phyloP scores from a whole-genome alignment of 352 stramenopile genomes.

The Pythium aquatile region DNA sequence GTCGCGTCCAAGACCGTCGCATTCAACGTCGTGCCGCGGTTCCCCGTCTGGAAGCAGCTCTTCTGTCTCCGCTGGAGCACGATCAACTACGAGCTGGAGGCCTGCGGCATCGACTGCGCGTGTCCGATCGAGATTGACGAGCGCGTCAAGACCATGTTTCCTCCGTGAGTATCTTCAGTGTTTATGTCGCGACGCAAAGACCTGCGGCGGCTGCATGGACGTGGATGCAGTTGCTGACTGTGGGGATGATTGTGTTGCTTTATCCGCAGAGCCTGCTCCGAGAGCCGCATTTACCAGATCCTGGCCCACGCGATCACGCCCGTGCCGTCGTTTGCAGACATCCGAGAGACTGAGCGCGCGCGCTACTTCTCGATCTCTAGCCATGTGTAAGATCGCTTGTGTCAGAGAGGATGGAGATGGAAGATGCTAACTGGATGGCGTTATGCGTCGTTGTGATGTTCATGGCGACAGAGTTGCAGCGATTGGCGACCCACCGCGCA shows the following conservation, averaged over 20 bases:
- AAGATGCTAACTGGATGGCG: background rate
- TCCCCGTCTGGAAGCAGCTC: conserved; percentile 60
- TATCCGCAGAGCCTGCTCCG: conserved; percentile 36
- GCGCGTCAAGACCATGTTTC: conserved; percentile 41
- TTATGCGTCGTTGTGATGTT: background rate
- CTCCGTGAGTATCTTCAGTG: conserved; percentile 32
- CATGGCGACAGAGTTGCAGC: conserved; percentile 17
- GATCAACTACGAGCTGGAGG: conserved; percentile 56
- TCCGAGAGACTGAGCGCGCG: conserved; percentile 42
- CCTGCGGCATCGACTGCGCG: conserved; percentile 25
- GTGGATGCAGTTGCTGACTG: background rate
- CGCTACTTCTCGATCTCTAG: conserved; percentile 39
- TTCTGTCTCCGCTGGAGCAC: conserved; percentile 57
- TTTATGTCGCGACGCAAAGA: conserved; percentile 8
- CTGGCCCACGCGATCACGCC: conserved; percentile 62
- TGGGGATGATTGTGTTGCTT: conserved; percentile 1
- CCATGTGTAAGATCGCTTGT: conserved; percentile 36
- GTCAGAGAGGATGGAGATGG: background rate
- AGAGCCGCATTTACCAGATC: conserved; percentile 73
- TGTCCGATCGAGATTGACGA: conserved; percentile 30
- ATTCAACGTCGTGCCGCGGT: conserved; percentile 45
- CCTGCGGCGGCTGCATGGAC: conserved; percentile 7
- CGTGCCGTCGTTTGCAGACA: conserved; percentile 63
- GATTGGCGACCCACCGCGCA: conserved; percentile 17
- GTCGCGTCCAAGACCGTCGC: conserved; percentile 47